These are phyloP conservation scores for Eucalyptus sp. DNA, from an alignment of 345 rosid genomes.

Conservation along the genomic window DNA sequence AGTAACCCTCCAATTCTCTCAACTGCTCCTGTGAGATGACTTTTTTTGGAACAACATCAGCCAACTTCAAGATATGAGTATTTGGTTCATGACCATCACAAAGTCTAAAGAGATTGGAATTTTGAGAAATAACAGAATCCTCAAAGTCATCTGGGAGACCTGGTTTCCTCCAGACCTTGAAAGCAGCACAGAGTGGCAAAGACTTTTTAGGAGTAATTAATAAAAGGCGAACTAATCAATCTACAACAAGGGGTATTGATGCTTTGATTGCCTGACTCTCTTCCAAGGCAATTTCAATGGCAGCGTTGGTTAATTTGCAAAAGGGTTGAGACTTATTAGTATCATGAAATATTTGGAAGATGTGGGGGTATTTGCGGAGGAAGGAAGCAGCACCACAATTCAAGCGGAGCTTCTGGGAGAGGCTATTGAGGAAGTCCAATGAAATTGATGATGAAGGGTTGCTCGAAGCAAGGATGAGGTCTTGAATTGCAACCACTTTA, in stretches of 20 bases:
- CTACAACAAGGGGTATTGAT: constrained; percentile 37
- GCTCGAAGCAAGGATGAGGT: constrained; percentile 46
- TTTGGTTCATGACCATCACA: constrained; percentile 51
- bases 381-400: constrained; percentile 79
- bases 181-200: constrained; percentile 72
- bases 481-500: constrained; percentile 69
- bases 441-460: constrained; percentile 42
- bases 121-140: constrained; percentile 55
- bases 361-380: constrained; percentile 64
- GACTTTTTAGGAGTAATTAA: constrained; percentile 57
- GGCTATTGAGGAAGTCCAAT: constrained; percentile 65
- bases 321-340: constrained; percentile 41
- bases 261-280: constrained; percentile 45
- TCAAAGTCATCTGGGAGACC: constrained; percentile 95
- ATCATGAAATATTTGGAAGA: constrained; percentile 56
- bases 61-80: constrained; percentile 58
- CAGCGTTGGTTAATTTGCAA: constrained; percentile 50
- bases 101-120: constrained; percentile 42
- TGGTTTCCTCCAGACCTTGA: constrained; percentile 91
- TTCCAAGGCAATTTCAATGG: constrained; percentile 34
- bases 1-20: constrained; percentile 64
- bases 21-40: constrained; percentile 40
- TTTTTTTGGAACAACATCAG: constrained; percentile 13
- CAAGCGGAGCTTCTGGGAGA: constrained; percentile 79
- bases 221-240: constrained; percentile 49